Base-by-base conservation (phyloP, 768 basidiomycete genomes). In the Mycena sanguinolenta region DNA sequence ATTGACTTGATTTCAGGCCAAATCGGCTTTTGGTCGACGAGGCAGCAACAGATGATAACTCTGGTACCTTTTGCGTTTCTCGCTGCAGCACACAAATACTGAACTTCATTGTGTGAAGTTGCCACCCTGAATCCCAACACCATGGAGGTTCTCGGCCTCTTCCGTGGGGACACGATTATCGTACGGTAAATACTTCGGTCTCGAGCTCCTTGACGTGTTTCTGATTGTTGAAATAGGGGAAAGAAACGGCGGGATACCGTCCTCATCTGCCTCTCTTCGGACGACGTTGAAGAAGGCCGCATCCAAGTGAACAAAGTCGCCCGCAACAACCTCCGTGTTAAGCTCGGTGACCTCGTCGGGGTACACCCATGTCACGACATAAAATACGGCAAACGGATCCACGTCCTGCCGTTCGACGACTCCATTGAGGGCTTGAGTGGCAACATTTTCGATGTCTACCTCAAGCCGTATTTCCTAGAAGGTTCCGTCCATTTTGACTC, bases 251-350 rank as follows among this genome's bases (percentile, higher is more conserved):
- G 93, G 76, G 97, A 99, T 76, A 98, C 97, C 10, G 98, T 99
- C 50, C 91, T 99, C 71, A 99, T 99, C 80, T 98, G 96, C 77
- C 82, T 99, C 77, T 94, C 93, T 77, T 94, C 94, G 46, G 98
- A 99, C 77, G 95, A 97, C 71, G 95, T 99, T 70, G 98, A 98
- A 76, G 98, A 99, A 82, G 97, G 98, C 67, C 95, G 95, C 79
- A 97, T 99, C 72, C 97, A 98, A 77, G 85, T 99, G 84, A 99
- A 99, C 91, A 99, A 99, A 83, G 98, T 99, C 39, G 98, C 98
- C n/a, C 95, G 98, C 67, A 97, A 98, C 85, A 99, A 99, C 84
- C 84, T 99, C 55, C 95, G 97, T 64, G 95, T 99, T 75, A 99
- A 98, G 85, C 91, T 99, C 50, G 97, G 95, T 50, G 98, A 99